A percentile compares a stretch with the other conserved stretches of the same genome.
Conservation (phyloP, 257 asterid species). For the Solanum bukasovii region DNA sequence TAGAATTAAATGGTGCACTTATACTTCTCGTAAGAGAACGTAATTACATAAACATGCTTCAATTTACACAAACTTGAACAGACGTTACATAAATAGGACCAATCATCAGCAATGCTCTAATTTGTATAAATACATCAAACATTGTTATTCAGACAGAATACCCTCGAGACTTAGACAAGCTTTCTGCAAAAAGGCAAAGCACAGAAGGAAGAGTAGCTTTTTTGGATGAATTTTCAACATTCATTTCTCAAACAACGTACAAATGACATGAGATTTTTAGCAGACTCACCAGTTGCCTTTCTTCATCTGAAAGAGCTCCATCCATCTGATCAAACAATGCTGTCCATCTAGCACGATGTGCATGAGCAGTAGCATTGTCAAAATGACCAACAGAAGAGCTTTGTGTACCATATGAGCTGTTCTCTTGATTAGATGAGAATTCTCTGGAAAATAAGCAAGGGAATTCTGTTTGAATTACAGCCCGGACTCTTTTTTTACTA, state of each 20-base stretch:
- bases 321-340: constrained; percentile 66
- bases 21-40: not conserved
- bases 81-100: not conserved
- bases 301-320: constrained; percentile 70
- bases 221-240: not conserved
- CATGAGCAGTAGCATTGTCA: constrained; percentile 29
- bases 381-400: constrained; percentile 8
- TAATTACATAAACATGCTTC: not conserved
- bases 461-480: constrained; percentile 57
- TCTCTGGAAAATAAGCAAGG: constrained; percentile 63
- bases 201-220: not conserved
- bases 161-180: not conserved
- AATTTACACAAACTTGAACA: not conserved
- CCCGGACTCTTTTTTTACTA: constrained; percentile 71
- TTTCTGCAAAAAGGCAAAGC: not conserved
- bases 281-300: constrained; percentile 53
- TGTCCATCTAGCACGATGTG: constrained; percentile 64
- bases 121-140: not conserved
- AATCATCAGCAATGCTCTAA: not conserved
- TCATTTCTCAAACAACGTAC: not conserved
- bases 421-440: constrained; percentile 41
- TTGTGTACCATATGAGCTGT: constrained; percentile 5
- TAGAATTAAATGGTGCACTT: not conserved
- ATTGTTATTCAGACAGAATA: not conserved
- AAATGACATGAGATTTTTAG: not conserved